Base-by-base conservation (phyloP, 345 rosid species). In the Punica granatum region DNA sequence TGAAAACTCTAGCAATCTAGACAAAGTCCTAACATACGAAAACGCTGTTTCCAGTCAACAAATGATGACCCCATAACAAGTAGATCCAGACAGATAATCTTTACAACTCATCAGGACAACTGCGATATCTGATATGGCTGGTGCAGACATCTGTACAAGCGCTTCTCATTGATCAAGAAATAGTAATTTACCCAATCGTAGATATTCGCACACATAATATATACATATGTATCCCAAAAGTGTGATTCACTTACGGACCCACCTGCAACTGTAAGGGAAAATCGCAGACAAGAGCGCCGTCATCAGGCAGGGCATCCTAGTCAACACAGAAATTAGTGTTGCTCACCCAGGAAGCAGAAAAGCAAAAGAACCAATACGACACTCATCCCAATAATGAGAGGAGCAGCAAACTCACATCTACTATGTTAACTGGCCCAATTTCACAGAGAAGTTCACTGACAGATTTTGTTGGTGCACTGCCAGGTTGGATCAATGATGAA, bases 401-500 rank as follows among this genome's bases (percentile, higher is more conserved):
- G 19, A 63, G 21, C 4, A 3, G 66, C 6, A 39, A 63, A 56
- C 77, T 46, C 69, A 78, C 80, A 68, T 76, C 85, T n/a, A 74
- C 62, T 67, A 67, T 66, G 49, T 75, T 68, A 61, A 69, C 74
- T 25, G 88, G 88, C 25, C 67, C 78, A 70, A 78, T 84, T 80
- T 85, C 91, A 68, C 83, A 78, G 59, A 93, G 83, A 71, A 89
- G 90, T 72, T 84, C 86, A 54, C 64, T 68, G 23, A 89, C 87
- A 71, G 92, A 91, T 78, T 83, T 89, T 25, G 80, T 66, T 16
- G 76, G 71, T 67, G 84, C 80, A 71, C 83, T 53, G 71, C 81
- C 79, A 49, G 90, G 87, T 66, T 83, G 86, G 69, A 87, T 76
- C 73, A 88, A 86, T 76, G 98, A 92, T 70, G 97, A 94, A 80